These are phyloP conservation scores for Sugiyamaella floridensis DNA, from an alignment of 805 yeast species.

Conservation along the genomic window DNA sequence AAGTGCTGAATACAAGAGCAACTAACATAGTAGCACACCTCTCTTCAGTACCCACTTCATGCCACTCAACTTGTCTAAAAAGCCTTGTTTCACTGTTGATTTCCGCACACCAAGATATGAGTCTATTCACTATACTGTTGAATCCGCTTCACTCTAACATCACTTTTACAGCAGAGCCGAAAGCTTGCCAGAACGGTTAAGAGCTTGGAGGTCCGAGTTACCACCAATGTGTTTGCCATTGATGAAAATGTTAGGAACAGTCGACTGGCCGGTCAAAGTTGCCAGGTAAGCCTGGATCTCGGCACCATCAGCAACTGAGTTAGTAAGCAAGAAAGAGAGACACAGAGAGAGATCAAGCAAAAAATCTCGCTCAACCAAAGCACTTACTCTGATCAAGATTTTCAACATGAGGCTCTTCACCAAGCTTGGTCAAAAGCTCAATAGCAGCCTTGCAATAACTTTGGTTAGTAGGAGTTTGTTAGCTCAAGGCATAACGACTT, in stretches of 20 bases:
- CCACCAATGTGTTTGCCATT: constrained; percentile 94
- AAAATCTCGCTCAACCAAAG: no score
- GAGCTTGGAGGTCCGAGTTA: constrained; percentile 75
- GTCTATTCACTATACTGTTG: no score
- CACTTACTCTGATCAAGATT: constrained; percentile 42
- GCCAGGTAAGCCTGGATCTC: constrained; percentile 76
- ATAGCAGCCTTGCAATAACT: constrained; percentile 41
- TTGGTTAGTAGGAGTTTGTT: background rate
- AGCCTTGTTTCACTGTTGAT: no score
- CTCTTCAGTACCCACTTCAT: no score
- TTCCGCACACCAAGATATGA: no score
- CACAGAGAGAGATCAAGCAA: background rate
- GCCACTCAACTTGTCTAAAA: no score
- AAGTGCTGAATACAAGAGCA: no score
- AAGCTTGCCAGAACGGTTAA: constrained; percentile 57
- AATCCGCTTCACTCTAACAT: background rate
- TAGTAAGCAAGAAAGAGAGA: background rate
- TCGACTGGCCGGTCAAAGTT: constrained; percentile 80
- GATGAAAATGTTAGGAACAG: constrained; percentile 91
- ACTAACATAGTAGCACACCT: no score
- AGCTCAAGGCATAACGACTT: constrained; percentile 26
- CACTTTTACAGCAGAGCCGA: constrained; percentile 31
- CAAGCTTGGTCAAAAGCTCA: constrained; percentile 33
- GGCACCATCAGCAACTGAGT: constrained; percentile 50
- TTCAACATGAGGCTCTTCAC: constrained; percentile 38